Percentiles rank a stretch among this genome's conserved stretches.
These are phyloP conservation scores for Patellaria atrata DNA, from an alignment of 495 filamentous ascomycete species.

Conservation along the genomic window DNA sequence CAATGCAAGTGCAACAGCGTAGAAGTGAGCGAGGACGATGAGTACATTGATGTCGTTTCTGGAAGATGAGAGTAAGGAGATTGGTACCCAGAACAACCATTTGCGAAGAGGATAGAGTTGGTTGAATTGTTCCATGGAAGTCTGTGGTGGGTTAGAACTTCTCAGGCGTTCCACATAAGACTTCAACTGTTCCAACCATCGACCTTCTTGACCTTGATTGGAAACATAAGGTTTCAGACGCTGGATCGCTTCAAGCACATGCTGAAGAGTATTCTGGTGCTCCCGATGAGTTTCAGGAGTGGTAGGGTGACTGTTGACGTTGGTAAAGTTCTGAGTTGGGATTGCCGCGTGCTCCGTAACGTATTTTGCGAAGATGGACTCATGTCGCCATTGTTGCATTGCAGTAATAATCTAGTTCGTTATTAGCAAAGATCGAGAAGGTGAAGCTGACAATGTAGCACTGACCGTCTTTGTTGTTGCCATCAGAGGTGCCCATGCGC, in stretches of 20 bases:
- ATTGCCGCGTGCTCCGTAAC: slow-evolving; percentile 59
- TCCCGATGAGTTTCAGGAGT: slow-evolving; percentile 43
- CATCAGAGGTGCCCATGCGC: slow-evolving; percentile 81
- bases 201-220: slow-evolving; percentile 57
- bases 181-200: slow-evolving; percentile 62
- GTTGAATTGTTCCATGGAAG: slow-evolving; percentile 71
- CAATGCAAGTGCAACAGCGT: slow-evolving; percentile 69
- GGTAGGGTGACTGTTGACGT: slow-evolving; percentile 40
- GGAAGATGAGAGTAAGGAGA: slow-evolving; percentile 46
- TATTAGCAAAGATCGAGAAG: slow-evolving; percentile 24
- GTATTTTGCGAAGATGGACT: slow-evolving; percentile 72
- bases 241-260: slow-evolving; percentile 53
- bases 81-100: slow-evolving; percentile 93
- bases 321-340: slow-evolving; percentile 40
- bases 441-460: slow-evolving; percentile 3
- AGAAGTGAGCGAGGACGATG: slow-evolving; percentile 80
- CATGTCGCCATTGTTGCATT: slow-evolving; percentile 86
- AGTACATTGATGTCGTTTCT: slow-evolving; percentile 48
- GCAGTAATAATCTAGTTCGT: slow-evolving; percentile 59
- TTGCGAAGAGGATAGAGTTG: slow-evolving; percentile 70
- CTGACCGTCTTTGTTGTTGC: slow-evolving; percentile 77
- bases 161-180: slow-evolving; percentile 69
- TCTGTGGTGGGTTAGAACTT: slow-evolving; percentile 54
- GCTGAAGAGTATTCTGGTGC: slow-evolving; percentile 51
- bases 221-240: slow-evolving; percentile 55